Evolutionary conservation across 2,329 filamentous ascomycete species (phyloP).

Genomic region (Lecanicillium sp.): DNA sequence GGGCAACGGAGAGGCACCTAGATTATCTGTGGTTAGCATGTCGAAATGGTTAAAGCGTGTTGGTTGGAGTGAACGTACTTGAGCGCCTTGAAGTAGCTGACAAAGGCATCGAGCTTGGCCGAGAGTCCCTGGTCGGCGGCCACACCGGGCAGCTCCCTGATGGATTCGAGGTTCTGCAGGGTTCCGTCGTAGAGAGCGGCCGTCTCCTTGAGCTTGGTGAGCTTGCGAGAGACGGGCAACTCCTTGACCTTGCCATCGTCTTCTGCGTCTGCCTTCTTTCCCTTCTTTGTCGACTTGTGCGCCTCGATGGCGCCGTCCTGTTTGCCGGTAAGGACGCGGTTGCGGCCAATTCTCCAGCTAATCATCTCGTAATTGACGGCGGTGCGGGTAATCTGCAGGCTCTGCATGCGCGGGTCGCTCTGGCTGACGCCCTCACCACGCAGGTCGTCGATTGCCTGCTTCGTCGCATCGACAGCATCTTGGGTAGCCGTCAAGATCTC

Average conservation of each 20-base stretch:
- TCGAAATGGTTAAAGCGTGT: not conserved
- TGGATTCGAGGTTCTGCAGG: slow-evolving; percentile 80
- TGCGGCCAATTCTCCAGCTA: slow-evolving; percentile 89
- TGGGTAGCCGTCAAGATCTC: slow-evolving; percentile 84
- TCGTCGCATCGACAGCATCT: slow-evolving; percentile 88
- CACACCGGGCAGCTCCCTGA: slow-evolving; percentile 84
- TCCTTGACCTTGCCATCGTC: slow-evolving; percentile 41
- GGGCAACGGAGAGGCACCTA: slow-evolving; percentile 75
- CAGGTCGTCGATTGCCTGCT: slow-evolving; percentile 87
- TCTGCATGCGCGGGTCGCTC: slow-evolving; percentile 81
- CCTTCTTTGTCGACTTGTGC: slow-evolving; percentile 42
- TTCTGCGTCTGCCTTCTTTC: slow-evolving; percentile 36
- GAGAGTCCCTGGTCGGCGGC: slow-evolving; percentile 74
- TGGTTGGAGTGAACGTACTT: slow-evolving; percentile 49
- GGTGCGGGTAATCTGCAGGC: slow-evolving; percentile 83
- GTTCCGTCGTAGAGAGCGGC: slow-evolving; percentile 87
- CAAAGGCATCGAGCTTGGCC: slow-evolving; percentile 68
- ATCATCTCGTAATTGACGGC: slow-evolving; percentile 92
- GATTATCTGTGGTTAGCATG: slow-evolving; percentile 11
- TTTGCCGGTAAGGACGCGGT: slow-evolving; percentile 77
- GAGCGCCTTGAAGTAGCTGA: slow-evolving; percentile 78
- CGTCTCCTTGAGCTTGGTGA: slow-evolving; percentile 76
- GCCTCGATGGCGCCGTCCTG: slow-evolving; percentile 64
- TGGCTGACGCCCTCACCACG: slow-evolving; percentile 75
- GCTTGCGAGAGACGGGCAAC: slow-evolving; percentile 64